phyloP scores from a whole-genome alignment of 495 filamentous ascomycete genomes.

The Chaetomium fimeti region DNA sequence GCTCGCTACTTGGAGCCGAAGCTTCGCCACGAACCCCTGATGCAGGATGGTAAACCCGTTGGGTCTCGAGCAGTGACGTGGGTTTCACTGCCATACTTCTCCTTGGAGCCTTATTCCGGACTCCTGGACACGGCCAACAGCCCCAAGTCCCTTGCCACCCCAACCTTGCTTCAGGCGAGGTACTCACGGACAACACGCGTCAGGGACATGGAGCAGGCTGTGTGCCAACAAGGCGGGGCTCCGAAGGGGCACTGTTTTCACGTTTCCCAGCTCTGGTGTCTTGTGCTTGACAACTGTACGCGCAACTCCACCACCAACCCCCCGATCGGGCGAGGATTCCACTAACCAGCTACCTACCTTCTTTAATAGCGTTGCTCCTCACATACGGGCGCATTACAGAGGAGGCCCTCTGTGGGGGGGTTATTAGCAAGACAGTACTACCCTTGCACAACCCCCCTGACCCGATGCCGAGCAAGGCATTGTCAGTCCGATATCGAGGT shows the following conservation, averaged over 20 bases:
- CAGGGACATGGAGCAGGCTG: conserved; percentile 44
- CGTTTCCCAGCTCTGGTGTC: conserved; percentile 42
- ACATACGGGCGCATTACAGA: conserved; percentile 32
- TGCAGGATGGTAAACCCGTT: conserved; percentile 23
- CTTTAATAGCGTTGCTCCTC: conserved; percentile 28
- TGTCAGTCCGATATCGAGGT: conserved; percentile 16
- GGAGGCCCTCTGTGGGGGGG: conserved; percentile 22
- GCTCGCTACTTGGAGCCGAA: conserved; percentile 37
- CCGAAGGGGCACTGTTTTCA: conserved; percentile 39
- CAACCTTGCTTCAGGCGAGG: conserved; percentile 40
- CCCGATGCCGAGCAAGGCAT: neutral
- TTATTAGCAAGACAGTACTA: conserved; percentile 17
- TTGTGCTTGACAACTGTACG: conserved; percentile 40
- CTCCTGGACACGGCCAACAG: conserved; percentile 25
- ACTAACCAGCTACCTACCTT: neutral
- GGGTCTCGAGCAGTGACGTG: conserved; percentile 32
- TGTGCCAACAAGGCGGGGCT: conserved; percentile 32
- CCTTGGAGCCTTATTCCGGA: conserved; percentile 39
- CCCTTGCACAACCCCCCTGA: neutral
- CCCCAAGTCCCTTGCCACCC: conserved; percentile 34
- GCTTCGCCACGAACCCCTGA: conserved; percentile 29
- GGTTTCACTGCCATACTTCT: conserved; percentile 44
- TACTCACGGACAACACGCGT: conserved; percentile 32
- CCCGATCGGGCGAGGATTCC: neutral
- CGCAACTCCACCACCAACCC: neutral